Percentiles rank a stretch among this genome's conserved stretches.
phyloP scores from a whole-genome alignment of 2,329 filamentous ascomycete genomes.

The Neofusicoccum cordaticola region DNA sequence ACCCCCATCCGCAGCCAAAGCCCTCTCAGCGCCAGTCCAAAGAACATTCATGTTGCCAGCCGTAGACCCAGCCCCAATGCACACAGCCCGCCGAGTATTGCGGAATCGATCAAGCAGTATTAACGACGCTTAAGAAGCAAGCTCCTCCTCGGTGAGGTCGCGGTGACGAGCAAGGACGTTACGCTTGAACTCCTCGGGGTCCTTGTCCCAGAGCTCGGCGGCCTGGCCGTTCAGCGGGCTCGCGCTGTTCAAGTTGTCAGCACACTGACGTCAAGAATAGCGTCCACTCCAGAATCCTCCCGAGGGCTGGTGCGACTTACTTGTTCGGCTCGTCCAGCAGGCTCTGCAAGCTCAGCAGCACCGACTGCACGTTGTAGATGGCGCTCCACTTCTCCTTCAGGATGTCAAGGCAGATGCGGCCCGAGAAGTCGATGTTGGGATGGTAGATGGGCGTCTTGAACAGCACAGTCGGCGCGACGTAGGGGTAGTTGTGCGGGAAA shows the following conservation, averaged over 20 bases:
- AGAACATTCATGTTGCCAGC: neutral
- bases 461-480: slow-evolving; percentile 82
- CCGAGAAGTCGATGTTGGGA: slow-evolving; percentile 96
- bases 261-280: neutral
- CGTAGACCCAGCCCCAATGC: neutral
- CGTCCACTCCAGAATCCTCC: neutral
- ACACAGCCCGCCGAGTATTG: neutral
- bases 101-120: neutral
- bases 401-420: slow-evolving; percentile 95
- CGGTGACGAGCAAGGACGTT: slow-evolving; percentile 63
- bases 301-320: slow-evolving; percentile 54
- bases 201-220: slow-evolving; percentile 90
- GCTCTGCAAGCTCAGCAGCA: slow-evolving; percentile 90
- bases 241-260: slow-evolving; percentile 56
- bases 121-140: slow-evolving; percentile 17
- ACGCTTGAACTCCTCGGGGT: slow-evolving; percentile 82
- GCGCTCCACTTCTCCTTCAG: slow-evolving; percentile 99
- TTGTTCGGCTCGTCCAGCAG: slow-evolving; percentile 97
- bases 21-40: neutral
- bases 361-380: slow-evolving; percentile 92
- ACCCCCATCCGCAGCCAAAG: neutral
- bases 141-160: slow-evolving; percentile 50
- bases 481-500: slow-evolving; percentile 92
- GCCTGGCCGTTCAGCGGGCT: slow-evolving; percentile 95
- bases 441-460: slow-evolving; percentile 99